Percentiles rank a stretch among this genome's conserved stretches.
Conservation (phyloP, 805 yeast species). For the Metschnikowia corniflorae region DNA sequence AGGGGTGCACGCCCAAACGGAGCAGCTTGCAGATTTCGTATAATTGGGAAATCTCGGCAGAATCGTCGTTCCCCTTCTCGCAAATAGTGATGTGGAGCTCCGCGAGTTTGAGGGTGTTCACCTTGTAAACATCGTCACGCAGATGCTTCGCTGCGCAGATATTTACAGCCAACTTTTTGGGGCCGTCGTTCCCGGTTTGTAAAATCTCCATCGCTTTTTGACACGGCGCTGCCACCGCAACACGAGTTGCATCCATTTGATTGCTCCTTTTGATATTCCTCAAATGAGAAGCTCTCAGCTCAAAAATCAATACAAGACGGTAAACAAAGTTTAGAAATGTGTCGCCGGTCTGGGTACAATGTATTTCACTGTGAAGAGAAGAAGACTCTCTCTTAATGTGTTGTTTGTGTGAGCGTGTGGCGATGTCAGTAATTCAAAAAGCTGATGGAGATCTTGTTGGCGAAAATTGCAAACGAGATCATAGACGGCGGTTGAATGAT, state of each 20-base stretch:
- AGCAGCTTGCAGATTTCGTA: constrained; percentile 8
- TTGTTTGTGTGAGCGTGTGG: too few relatives aligned
- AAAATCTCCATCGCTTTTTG: constrained; percentile 6
- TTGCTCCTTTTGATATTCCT: too few relatives aligned
- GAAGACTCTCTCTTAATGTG: too few relatives aligned
- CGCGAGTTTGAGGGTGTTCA: constrained; percentile 4
- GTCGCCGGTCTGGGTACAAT: too few relatives aligned
- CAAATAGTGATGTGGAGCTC: constrained; percentile 13
- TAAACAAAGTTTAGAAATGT: too few relatives aligned
- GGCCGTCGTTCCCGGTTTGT: background rate
- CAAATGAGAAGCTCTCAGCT: too few relatives aligned
- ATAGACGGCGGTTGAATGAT: constrained; percentile 11
- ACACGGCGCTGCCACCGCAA: constrained; percentile 2
- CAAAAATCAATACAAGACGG: too few relatives aligned
- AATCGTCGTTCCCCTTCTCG: constrained; percentile 6
- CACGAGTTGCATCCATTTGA: constrained; percentile 6
- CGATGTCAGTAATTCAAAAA: constrained; percentile 20
- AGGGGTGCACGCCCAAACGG: constrained; percentile 3
- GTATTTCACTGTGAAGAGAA: too few relatives aligned
- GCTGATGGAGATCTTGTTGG: constrained; percentile 20
- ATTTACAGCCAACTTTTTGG: constrained; percentile 3
- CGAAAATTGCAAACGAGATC: constrained; percentile 16
- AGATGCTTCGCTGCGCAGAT: constrained; percentile 4
- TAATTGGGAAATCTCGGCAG: constrained; percentile 7
- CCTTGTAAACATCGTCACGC: constrained; percentile 3